Conservation (phyloP, 148 eudicot species). For the Vaccinium vitisidaea region DNA sequence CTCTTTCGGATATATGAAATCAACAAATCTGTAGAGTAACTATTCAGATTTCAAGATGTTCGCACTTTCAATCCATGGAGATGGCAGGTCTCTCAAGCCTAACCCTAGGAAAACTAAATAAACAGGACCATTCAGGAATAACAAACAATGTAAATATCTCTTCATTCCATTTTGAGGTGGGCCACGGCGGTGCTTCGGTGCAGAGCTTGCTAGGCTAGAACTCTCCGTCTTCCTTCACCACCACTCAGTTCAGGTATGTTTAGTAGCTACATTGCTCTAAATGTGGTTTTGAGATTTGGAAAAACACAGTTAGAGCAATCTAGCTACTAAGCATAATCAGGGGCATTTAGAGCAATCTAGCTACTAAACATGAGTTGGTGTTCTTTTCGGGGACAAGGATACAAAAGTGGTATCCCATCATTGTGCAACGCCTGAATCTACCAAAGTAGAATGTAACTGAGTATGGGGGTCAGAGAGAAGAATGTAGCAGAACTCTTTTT, state of each 20-base stretch:
- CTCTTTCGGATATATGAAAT: conserved; percentile 1
- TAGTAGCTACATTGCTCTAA: neutral
- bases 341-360: conserved; percentile 38
- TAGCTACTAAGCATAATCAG: neutral
- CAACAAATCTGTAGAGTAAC: neutral
- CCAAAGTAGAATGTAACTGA: neutral
- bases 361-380: conserved; percentile 53
- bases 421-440: conserved; percentile 38
- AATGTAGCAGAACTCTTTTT: neutral
- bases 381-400: conserved; percentile 91
- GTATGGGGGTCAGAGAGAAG: neutral
- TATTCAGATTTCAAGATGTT: too few species aligned
- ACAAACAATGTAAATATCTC: conserved; percentile 33
- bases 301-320: neutral
- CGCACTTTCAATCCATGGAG: too few species aligned
- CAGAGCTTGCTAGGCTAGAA: conserved; percentile 76
- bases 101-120: neutral
- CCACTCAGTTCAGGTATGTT: conserved; percentile 70
- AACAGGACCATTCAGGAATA: conserved; percentile 46
- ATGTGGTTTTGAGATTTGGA: too few species aligned
- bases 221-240: conserved; percentile 91
- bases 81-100: neutral
- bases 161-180: conserved; percentile 97
- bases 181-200: conserved; percentile 87
- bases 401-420: conserved; percentile 74